These are phyloP conservation scores for Phaeotremella skinneri DNA, from an alignment of 768 basidiomycete species.

Conservation along the genomic window DNA sequence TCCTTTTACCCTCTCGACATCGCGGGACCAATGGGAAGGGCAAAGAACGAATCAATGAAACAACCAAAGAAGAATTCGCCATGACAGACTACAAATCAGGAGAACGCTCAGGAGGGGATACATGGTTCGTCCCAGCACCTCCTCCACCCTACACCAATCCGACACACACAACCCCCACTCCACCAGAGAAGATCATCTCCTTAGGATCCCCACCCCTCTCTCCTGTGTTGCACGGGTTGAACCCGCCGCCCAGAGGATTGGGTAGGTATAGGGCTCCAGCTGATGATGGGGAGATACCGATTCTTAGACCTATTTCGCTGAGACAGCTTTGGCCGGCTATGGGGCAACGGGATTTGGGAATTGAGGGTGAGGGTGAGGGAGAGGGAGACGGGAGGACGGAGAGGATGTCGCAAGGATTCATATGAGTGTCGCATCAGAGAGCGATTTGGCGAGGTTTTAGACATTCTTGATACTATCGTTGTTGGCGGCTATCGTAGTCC, in stretches of 20 bases:
- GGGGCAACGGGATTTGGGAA: not conserved
- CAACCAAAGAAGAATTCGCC: not conserved
- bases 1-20: slow-evolving; percentile 13
- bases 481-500: not conserved
- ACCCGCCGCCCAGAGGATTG: not conserved
- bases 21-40: not conserved
- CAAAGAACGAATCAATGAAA: no score
- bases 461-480: not conserved
- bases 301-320: not conserved
- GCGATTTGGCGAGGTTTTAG: no score
- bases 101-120: not conserved
- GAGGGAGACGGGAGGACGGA: not conserved
- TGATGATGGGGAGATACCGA: not conserved
- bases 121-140: not conserved
- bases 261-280: not conserved
- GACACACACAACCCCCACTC: no score
- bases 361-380: not conserved
- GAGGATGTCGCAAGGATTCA: not conserved
- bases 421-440: not conserved
- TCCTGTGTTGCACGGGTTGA: not conserved
- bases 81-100: not conserved
- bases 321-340: not conserved
- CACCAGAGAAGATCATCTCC: not conserved
- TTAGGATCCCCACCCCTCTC: not conserved
- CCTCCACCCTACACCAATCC: not conserved